Evolutionary conservation across 2,329 filamentous ascomycete species (phyloP).

Genomic region (Pseudocercospora fuligena): DNA sequence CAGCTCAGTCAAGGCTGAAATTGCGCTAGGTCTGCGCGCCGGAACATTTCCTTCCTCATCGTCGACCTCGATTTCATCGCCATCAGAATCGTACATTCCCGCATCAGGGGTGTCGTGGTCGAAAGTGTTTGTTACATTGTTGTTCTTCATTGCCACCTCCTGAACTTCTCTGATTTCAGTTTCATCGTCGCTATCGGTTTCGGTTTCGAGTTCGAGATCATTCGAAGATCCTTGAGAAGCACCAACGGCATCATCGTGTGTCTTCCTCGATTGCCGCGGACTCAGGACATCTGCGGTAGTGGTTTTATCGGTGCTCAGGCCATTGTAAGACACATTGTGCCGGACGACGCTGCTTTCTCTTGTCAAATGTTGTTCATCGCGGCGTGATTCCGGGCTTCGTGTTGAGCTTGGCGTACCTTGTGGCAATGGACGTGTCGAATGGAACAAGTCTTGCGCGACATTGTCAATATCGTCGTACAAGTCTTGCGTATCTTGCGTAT

Average conservation of each 20-base stretch:
- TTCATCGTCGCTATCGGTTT: conserved; percentile 10
- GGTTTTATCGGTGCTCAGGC: not conserved
- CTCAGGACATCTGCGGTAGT: not conserved
- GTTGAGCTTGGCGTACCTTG: conserved; percentile 27
- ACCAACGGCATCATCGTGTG: not conserved
- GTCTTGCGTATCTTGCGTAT: conserved; percentile 16
- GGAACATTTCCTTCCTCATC: not conserved
- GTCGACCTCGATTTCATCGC: conserved; percentile 7
- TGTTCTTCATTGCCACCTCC: not conserved
- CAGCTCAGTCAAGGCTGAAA: not conserved
- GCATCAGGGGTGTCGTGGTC: not conserved
- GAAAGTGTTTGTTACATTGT: not conserved
- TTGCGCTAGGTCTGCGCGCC: not conserved
- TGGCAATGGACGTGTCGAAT: conserved; percentile 26
- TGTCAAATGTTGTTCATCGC: not conserved
- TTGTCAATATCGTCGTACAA: conserved; percentile 27
- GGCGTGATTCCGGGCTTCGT: not conserved
- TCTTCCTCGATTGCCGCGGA: not conserved
- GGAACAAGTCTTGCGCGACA: conserved; percentile 26
- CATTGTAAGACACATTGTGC: not conserved
- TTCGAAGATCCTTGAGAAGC: not conserved
- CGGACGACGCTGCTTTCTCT: not conserved
- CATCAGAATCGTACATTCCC: conserved; percentile 1
- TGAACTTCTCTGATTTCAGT: not conserved
- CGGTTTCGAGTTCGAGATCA: conserved; percentile 4